Percentiles rank a stretch among this genome's conserved stretches.
Evolutionary conservation across 129 eudicot genomes (phyloP).

Genomic region (Escallonia rubra): DNA sequence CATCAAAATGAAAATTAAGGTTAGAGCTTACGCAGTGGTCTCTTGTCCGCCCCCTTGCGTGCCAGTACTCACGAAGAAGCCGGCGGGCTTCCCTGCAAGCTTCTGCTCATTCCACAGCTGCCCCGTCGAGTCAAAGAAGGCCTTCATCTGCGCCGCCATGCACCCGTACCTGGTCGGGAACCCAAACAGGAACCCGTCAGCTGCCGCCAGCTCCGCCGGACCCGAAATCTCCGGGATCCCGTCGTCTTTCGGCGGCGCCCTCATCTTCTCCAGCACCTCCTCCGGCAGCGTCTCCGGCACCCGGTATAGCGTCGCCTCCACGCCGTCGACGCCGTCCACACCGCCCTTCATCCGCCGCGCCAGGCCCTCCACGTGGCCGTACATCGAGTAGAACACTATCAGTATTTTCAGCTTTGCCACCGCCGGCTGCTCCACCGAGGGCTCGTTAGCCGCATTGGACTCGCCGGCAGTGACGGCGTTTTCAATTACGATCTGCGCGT

Average conservation of each 20-base stretch:
- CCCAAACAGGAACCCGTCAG: conserved; percentile 87
- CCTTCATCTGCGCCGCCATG: conserved; percentile 99
- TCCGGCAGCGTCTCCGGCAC: conserved; percentile 87
- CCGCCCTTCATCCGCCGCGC: conserved; percentile 72
- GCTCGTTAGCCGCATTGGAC: background rate
- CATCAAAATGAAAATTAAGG: background rate
- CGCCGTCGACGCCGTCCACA: conserved; percentile 72
- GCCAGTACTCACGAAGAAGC: conserved; percentile 86
- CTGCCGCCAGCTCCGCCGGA: conserved; percentile 42
- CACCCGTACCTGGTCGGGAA: conserved; percentile 89
- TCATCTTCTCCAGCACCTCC: conserved; percentile 64
- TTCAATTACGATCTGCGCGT: conserved; percentile 8
- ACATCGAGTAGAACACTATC: conserved; percentile 86
- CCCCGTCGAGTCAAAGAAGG: conserved; percentile 86
- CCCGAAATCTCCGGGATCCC: conserved; percentile 58
- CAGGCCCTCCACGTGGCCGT: conserved; percentile 84
- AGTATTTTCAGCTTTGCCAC: conserved; percentile 31
- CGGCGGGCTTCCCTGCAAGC: conserved; percentile 97
- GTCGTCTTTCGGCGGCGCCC: conserved; percentile 78
- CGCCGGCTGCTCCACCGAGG: background rate
- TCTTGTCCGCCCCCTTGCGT: conserved; percentile 98
- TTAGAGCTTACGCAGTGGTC: conserved; percentile 83
- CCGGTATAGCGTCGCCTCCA: conserved; percentile 61
- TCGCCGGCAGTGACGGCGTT: conserved; percentile 2
- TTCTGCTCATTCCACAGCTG: conserved; percentile 77